These are phyloP conservation scores for Chloris gayana DNA, from an alignment of 176 grass and related monocot species.

Conservation along the genomic window DNA sequence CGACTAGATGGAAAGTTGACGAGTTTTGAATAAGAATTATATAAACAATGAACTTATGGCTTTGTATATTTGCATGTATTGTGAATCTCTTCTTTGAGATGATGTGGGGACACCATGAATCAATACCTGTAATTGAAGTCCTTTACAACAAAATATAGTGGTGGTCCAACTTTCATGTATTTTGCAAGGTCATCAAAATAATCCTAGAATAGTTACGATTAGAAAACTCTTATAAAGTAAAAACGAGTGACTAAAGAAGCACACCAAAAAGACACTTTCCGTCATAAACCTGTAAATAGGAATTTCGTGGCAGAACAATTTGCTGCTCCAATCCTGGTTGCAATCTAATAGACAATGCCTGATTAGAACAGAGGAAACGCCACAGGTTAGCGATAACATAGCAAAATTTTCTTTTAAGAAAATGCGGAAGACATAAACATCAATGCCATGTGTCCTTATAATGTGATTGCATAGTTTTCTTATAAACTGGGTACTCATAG, in stretches of 20 bases:
- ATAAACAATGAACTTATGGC: neutral
- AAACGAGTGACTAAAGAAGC: slow-evolving; percentile 1
- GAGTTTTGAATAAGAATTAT: slow-evolving; percentile 25
- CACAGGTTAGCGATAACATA: slow-evolving; percentile 24
- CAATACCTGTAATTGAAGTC: slow-evolving; percentile 95
- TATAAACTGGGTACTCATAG: neutral
- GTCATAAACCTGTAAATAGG: slow-evolving; percentile 86
- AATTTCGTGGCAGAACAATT: slow-evolving; percentile 84
- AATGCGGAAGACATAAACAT: neutral
- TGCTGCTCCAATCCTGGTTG: slow-evolving; percentile 96
- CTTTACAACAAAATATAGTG: slow-evolving; percentile 96
- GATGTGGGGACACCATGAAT: neutral
- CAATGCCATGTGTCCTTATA: neutral
- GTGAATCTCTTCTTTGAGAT: slow-evolving; percentile 22
- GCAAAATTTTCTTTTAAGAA: too few species aligned
- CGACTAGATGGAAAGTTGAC: neutral
- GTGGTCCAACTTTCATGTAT: slow-evolving; percentile 94
- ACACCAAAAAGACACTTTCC: slow-evolving; percentile 21
- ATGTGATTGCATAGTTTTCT: neutral
- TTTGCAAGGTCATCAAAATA: slow-evolving; percentile 90
- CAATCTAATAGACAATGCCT: slow-evolving; percentile 84
- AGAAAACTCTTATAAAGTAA: slow-evolving; percentile 33
- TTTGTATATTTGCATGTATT: neutral
- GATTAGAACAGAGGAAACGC: slow-evolving; percentile 30
- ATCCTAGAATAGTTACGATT: slow-evolving; percentile 51